Conservation (phyloP, 768 basidiomycete genomes). For the Phlegmacium glaucopus region DNA sequence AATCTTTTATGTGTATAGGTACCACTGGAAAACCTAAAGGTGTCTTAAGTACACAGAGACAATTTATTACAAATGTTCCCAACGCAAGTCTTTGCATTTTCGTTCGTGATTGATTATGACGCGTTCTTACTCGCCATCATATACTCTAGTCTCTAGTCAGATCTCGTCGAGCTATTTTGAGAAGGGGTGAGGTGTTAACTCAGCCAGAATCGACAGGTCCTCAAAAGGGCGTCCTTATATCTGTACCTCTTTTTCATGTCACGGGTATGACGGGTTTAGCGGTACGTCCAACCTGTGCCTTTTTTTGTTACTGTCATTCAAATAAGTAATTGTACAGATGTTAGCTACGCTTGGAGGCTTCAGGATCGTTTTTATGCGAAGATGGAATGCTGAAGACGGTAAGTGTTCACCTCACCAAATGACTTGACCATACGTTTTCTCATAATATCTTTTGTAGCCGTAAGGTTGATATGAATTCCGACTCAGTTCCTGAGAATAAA, state of each 20-base stretch:
- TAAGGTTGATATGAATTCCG: slow-evolving; percentile 6
- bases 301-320: background rate
- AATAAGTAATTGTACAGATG: slow-evolving; percentile 33
- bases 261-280: slow-evolving; percentile 52
- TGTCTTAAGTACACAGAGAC: slow-evolving; percentile 61
- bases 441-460: slow-evolving; percentile 10
- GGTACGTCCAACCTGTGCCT: slow-evolving; percentile 17
- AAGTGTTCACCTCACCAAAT: slow-evolving; percentile 4
- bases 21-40: slow-evolving; percentile 61
- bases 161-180: slow-evolving; percentile 41
- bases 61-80: slow-evolving; percentile 54
- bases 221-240: slow-evolving; percentile 50
- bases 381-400: slow-evolving; percentile 58
- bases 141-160: no score
- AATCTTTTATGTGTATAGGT: slow-evolving; percentile 17
- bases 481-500: background rate
- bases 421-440: slow-evolving; percentile 1
- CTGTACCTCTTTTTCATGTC: slow-evolving; percentile 68
- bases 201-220: slow-evolving; percentile 30
- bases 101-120: no score
- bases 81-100: slow-evolving; percentile 47
- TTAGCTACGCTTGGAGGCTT: slow-evolving; percentile 49
- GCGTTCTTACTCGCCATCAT: no score
- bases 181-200: slow-evolving; percentile 42
- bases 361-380: slow-evolving; percentile 54